Evolutionary conservation across 208 protist species (phyloP), one percentile per base, ranked within the genome.

Genomic region (Acanthamoeba triangularis): DNA sequence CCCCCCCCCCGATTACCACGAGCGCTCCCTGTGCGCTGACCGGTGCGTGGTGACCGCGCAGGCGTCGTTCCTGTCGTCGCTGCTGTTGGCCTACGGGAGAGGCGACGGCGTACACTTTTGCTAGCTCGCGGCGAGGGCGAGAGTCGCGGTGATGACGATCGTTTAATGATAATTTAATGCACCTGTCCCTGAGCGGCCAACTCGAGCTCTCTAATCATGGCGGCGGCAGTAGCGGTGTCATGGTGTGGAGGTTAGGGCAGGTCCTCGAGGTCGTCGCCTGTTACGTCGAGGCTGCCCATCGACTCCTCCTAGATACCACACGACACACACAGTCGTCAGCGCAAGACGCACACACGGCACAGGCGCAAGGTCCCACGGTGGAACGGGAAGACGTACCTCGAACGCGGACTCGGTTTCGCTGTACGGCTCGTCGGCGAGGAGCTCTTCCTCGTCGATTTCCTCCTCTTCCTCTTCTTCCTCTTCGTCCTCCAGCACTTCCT

Each of bases 401-500:
- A 65, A 59, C 56, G 20, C 65, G 47, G n/a, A 65, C 7, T 47
- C 35, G 82, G n/a, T 65, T 41, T 90, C 52, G 47, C 41, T 37
- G n/a, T 33, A 13, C 52, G 67, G 35, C 18, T 90, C 82, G 10
- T 90, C 56, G 30, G 11, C 80, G 11, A 54, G 35, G 35, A 37
- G 41, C 56, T 33, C 82, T 35, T 90, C 82, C 47, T 90, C 82
- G n/a, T 44, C 82, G n/a, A 67, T 49, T 41, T 65, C 52, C 25
- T 49, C 82, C 25, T 90, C 80, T 28, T 90, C 52, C 49, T 82
- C 74, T 0, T 37, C 76, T 54, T 85, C 76, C 33, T 85, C 76
- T 23, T 37, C 41, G 41, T 80, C 72, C 14, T 80, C 72, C 11
- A 49, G 16, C 18, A 49, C 72, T 10, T 47, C 72, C 25, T 85